phyloP scores from a whole-genome alignment of 495 filamentous ascomycete species.

The Cryomyces minteri region DNA sequence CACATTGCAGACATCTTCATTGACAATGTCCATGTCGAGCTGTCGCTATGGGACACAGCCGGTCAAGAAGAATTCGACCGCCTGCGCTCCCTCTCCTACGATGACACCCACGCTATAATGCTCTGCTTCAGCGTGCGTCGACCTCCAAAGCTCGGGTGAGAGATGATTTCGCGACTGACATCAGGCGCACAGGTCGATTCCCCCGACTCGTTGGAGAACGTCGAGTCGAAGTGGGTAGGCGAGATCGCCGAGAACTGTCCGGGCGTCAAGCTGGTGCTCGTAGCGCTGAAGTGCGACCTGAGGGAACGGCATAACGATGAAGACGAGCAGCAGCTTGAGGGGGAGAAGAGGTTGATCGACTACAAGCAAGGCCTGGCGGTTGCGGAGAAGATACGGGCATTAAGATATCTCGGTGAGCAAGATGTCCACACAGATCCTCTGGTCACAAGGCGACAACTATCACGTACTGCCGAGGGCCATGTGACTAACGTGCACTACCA shows the following conservation, averaged over 20 bases:
- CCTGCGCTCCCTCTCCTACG: slow-evolving; percentile 85
- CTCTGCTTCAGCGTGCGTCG: slow-evolving; percentile 71
- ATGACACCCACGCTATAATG: slow-evolving; percentile 96
- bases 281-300: slow-evolving; percentile 92
- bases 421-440: not conserved
- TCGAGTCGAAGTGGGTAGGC: slow-evolving; percentile 92
- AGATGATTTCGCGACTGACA: too few species aligned
- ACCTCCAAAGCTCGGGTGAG: not conserved
- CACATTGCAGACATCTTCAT: slow-evolving; percentile 71
- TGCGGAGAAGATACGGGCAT: slow-evolving; percentile 69
- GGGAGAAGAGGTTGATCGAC: slow-evolving; percentile 58
- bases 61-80: slow-evolving; percentile 99
- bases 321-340: slow-evolving; percentile 27
- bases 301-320: slow-evolving; percentile 47
- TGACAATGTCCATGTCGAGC: slow-evolving; percentile 86
- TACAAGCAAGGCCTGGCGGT: slow-evolving; percentile 90
- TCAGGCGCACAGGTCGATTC: slow-evolving; percentile 47
- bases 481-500: not conserved
- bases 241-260: slow-evolving; percentile 97
- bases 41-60: slow-evolving; percentile 95
- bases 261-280: slow-evolving; percentile 84
- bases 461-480: too few species aligned
- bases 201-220: slow-evolving; percentile 91
- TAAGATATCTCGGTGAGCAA: slow-evolving; percentile 66
- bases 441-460: too few species aligned